phyloP scores from a whole-genome alignment of 2,329 filamentous ascomycete species.

The Plectosphaerella sp. region DNA sequence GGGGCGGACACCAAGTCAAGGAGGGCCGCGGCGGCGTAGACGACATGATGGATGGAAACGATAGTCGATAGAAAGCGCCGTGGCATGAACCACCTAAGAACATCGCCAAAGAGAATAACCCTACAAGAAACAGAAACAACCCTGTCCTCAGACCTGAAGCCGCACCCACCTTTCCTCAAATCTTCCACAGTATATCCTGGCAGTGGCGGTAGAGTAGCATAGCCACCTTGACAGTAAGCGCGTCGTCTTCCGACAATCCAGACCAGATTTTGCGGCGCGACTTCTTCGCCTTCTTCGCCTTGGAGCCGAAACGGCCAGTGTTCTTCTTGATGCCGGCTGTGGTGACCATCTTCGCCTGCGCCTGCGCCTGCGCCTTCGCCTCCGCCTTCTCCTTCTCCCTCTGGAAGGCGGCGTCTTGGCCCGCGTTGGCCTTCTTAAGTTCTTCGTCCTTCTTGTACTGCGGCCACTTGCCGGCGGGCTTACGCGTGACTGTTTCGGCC shows the following conservation, averaged over 20 bases:
- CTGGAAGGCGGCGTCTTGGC: no score
- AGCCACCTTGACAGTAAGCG: not conserved
- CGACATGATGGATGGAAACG: not conserved
- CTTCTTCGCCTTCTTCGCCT: not conserved
- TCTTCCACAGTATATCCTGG: not conserved
- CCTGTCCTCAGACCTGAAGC: no score
- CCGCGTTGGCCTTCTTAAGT: slow-evolving; percentile 16
- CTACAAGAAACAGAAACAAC: no score
- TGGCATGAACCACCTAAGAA: no score
- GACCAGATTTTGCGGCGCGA: no score
- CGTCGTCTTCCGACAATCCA: not conserved
- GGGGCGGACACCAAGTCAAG: slow-evolving; percentile 30
- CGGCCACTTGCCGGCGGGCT: slow-evolving; percentile 10
- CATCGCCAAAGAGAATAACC: no score
- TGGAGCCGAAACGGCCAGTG: no score
- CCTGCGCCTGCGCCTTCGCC: not conserved
- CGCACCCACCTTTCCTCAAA: no score
- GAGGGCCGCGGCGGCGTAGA: slow-evolving; percentile 5
- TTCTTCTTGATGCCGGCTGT: no score
- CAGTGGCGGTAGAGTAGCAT: not conserved
- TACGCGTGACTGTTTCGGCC: slow-evolving; percentile 11
- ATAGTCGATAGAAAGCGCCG: no score
- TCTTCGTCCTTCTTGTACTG: slow-evolving; percentile 7
- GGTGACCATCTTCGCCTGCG: not conserved
- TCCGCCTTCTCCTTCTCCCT: not conserved